phyloP scores from a whole-genome alignment of 2,329 filamentous ascomycete species.

The Talaromyces verruculosus region DNA sequence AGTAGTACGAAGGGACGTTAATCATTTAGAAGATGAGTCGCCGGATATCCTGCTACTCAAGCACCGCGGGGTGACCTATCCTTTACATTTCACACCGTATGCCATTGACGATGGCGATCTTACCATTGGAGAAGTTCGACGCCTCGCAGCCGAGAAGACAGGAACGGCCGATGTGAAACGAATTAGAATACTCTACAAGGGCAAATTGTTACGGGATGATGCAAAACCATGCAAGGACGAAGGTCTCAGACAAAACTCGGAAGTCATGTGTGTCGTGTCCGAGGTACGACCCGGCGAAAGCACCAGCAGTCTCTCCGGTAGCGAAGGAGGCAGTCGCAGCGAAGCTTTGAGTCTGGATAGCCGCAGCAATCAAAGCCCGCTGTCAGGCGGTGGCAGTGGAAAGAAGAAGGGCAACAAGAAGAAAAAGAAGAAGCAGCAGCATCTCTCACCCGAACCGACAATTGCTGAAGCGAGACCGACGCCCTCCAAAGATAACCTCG shows the following conservation, averaged over 20 bases:
- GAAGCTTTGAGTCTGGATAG: conserved; percentile 23
- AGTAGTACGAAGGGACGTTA: neutral
- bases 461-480: neutral
- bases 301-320: conserved; percentile 36
- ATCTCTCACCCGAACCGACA: conserved; percentile 8
- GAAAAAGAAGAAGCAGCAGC: conserved; percentile 27
- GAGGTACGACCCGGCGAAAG: conserved; percentile 36
- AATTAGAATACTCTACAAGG: conserved; percentile 50
- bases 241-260: conserved; percentile 50
- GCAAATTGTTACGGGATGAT: conserved; percentile 46
- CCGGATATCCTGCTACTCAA: conserved; percentile 48
- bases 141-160: conserved; percentile 40
- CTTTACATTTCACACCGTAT: conserved; percentile 48
- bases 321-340: conserved; percentile 27
- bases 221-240: conserved; percentile 41
- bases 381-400: conserved; percentile 8
- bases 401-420: conserved; percentile 26
- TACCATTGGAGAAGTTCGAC: conserved; percentile 44
- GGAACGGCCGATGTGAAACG: conserved; percentile 37
- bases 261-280: conserved; percentile 49
- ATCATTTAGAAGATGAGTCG: conserved; percentile 15
- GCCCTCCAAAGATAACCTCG: neutral
- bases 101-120: conserved; percentile 49
- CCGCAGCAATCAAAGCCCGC: conserved; percentile 15
- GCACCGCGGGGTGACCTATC: conserved; percentile 44